These are phyloP conservation scores for Entomortierella parvispora DNA, from an alignment of 192 early-diverging fungal species.

Conservation along the genomic window DNA sequence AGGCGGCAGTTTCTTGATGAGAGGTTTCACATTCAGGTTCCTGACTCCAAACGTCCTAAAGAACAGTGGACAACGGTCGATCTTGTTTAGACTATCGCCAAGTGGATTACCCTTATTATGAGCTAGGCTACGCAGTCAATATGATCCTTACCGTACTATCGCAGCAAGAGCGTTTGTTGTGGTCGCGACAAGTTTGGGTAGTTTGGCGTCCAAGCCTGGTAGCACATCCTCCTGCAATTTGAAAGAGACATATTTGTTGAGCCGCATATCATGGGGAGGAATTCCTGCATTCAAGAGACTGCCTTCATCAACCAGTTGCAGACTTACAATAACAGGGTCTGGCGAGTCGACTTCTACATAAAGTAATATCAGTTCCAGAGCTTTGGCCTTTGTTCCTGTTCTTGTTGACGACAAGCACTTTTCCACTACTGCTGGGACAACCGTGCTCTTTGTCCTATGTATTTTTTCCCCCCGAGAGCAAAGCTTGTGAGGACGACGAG, in stretches of 20 bases:
- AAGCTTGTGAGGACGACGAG: constrained; percentile 4
- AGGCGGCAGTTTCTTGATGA: constrained; percentile 87
- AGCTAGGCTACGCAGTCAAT: neutral
- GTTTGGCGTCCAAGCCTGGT: constrained; percentile 85
- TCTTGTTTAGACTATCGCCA: neutral
- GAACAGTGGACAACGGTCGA: neutral
- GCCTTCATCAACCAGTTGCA: neutral
- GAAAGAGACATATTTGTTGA: neutral
- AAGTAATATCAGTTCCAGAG: constrained; percentile 83
- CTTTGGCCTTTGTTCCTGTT: constrained; percentile 80
- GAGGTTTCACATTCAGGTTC: constrained; percentile 80
- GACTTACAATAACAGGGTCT: constrained; percentile 84
- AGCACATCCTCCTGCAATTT: constrained; percentile 76
- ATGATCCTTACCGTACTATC: constrained; percentile 63
- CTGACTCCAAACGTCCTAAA: constrained; percentile 83
- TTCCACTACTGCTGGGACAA: constrained; percentile 82
- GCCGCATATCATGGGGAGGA: neutral
- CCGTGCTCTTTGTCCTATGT: constrained; percentile 70
- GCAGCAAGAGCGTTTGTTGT: constrained; percentile 70
- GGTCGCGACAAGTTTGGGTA: constrained; percentile 90
- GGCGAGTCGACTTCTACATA: constrained; percentile 89
- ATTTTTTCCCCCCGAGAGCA: too few relatives aligned
- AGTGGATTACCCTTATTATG: neutral
- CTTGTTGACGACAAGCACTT: constrained; percentile 89
- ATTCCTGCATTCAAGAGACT: constrained; percentile 4